Base-by-base conservation (phyloP, 106 monocot species). In the Agapanthus africanus region DNA sequence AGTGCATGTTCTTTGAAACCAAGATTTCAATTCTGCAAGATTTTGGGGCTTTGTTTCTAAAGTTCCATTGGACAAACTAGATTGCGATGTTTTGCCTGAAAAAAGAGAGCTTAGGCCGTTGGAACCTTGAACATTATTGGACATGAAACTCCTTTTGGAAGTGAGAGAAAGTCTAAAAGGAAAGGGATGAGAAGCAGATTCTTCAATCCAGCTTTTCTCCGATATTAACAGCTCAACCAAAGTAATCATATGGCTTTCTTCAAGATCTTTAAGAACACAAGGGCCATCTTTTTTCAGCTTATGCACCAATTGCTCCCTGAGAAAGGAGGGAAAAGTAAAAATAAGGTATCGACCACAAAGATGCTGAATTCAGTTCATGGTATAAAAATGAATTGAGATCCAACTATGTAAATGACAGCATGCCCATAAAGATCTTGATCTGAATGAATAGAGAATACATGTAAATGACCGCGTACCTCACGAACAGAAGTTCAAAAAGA, bases 141-240 rank as follows among this genome's bases (percentile, higher is more conserved):
- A 56, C 69, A 34, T 6, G 36, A 65, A 67, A 27, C 28, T 66
- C 2, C 65, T 71, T 83, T 77, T 80, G 36, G 15, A 11, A 67
- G 82, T 79, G 4, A 85, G 11, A 26, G 54, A 46, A 60, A 91
- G 68, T 60, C 73, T 76, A 60, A 91, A 95, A 10, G 91, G 95
- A 67, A 76, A 79, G 8, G 11, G 36, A 19, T 69, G 47, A 32
- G 75, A 79, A 60, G 81, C 51, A 47, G 66, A 66, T 68, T 84
- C 86, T 75, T 87, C 78, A 63, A 92, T 46, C 91, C 85, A 91
- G 80, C 82, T 97, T 70, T 85, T 89, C 42, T 94, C 84, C 1
- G 66, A 69, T 68, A 92, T 76, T 71, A 95, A 69, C 13, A 87
- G 40, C 72, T 92, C 68, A 38, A 89, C 75, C 44, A 91, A 69